A percentile compares a stretch with the other conserved stretches of the same genome.
Evolutionary conservation across 352 stramenopile species (phyloP).

Genomic region (Phytophthora pinifolia): DNA sequence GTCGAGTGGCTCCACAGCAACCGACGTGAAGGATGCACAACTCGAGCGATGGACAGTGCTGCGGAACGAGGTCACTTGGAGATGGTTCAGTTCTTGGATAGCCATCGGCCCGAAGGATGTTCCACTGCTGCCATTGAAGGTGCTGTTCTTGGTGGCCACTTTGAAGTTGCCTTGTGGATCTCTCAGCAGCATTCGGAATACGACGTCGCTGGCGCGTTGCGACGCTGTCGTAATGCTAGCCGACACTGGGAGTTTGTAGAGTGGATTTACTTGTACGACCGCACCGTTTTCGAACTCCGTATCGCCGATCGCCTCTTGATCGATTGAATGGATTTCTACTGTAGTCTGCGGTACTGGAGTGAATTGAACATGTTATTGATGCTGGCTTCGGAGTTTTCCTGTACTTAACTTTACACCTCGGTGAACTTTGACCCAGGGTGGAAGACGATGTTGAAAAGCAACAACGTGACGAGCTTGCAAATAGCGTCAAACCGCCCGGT

Average conservation of each 20-base stretch:
- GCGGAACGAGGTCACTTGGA: conserved; percentile 2
- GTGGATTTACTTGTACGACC: conserved; percentile 1
- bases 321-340: not conserved
- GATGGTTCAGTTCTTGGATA: conserved; percentile 8
- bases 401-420: too few relatives aligned
- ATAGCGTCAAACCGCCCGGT: too few relatives aligned
- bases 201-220: not conserved
- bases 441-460: too few relatives aligned
- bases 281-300: not conserved
- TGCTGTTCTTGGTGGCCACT: conserved; percentile 2
- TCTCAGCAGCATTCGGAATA: not conserved
- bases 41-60: conserved; percentile 5
- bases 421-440: too few relatives aligned
- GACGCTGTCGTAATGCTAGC: not conserved
- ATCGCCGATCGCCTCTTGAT: not conserved
- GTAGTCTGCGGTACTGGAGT: too few relatives aligned
- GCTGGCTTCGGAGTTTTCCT: too few relatives aligned
- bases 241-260: conserved; percentile 10
- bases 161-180: conserved; percentile 10
- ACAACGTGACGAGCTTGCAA: too few relatives aligned
- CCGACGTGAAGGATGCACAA: conserved; percentile 4
- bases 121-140: conserved; percentile 4
- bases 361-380: too few relatives aligned
- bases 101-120: conserved; percentile 1
- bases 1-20: conserved; percentile 13